These are phyloP conservation scores for Entrophospora sp. DNA, from an alignment of 192 early-diverging fungal genomes.

Conservation along the genomic window DNA sequence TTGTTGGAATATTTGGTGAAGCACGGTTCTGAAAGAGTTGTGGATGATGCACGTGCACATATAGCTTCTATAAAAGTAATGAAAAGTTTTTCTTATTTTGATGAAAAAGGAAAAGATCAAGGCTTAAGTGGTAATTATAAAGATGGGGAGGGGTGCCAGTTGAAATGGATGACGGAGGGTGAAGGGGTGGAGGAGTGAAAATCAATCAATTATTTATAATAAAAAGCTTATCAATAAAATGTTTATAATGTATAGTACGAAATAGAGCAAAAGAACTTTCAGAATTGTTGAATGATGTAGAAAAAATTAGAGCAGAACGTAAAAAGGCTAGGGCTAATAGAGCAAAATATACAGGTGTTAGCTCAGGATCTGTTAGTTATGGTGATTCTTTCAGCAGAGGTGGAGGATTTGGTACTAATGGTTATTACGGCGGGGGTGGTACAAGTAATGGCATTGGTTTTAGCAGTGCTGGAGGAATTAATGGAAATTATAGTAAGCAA, in stretches of 20 bases:
- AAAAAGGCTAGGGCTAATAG: slow-evolving; percentile 82
- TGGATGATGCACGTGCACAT: slow-evolving; percentile 78
- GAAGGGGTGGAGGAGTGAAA: no score
- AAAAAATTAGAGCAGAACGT: slow-evolving; percentile 75
- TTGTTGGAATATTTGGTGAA: slow-evolving; percentile 91
- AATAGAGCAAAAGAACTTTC: slow-evolving; percentile 84
- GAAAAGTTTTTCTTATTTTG: slow-evolving; percentile 79
- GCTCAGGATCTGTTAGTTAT: slow-evolving; percentile 36
- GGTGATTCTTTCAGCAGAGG: slow-evolving; percentile 37
- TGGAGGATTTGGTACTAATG: slow-evolving; percentile 57
- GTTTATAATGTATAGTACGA: slow-evolving; percentile 50
- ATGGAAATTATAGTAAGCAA: no score
- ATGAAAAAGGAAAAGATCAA: slow-evolving; percentile 93
- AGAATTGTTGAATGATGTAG: slow-evolving; percentile 69
- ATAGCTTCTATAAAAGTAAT: slow-evolving; percentile 81
- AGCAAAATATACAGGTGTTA: slow-evolving; percentile 77
- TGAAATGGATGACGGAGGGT: no score
- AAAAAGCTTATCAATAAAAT: no score
- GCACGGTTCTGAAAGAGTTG: slow-evolving; percentile 88
- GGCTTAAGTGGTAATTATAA: slow-evolving; percentile 93
- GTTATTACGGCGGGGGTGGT: slow-evolving; percentile 39
- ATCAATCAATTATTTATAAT: no score
- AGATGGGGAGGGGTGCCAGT: no score
- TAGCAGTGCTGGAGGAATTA: no score
- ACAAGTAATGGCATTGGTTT: no score